Evolutionary conservation across 345 rosid species (phyloP), one percentile per base, ranked within the genome.

Genomic region (Eucalyptus camaldulensis): DNA sequence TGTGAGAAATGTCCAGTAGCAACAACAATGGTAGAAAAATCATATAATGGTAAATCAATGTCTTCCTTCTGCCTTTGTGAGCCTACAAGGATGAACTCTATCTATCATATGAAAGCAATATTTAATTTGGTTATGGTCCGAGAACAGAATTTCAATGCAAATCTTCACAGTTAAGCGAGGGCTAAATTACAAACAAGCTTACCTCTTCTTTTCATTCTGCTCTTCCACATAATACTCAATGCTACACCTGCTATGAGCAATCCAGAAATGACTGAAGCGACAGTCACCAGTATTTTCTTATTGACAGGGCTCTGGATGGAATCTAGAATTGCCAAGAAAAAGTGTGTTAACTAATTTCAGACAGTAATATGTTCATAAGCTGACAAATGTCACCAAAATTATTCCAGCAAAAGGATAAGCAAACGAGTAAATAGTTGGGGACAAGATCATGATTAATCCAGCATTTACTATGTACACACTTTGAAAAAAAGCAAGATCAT

Each of bases 1-100:
- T 67, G n/a, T 0, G 93, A 91, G 86, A 94, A 94, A 86, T 87
- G 53, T 83, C 89, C n/a, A 2, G 94, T 92, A 5, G 95, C 94
- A 51, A n/a, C 45, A 5, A 88, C 65, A 54, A 93, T 87, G 47
- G 91, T 85, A 33, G 44, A 54, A 49, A 92, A 89, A 80, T 92
- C 89, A 87, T 89, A 90, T 49, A 80, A 37, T 7, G 91, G 92
- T 45, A 92, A 60, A 47, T 93, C 91, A 29, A 88, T 83, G 37
- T 31, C 47, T 33, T 86, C 72, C 15, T 86, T 12, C 80, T 13
- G 25, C 7, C 33, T 15, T 17, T 85, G 87, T 21, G 11, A 21
- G 3, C 10, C 37, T 43, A 31, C 43, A 8, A 54, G 60, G 49
- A 47, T 45, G 10, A 31, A n/a, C 40, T 12, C 17, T 62, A 24